Evolutionary conservation across 768 basidiomycete species (phyloP), one percentile per base, ranked within the genome.

Genomic region (Termitomyces sp.): DNA sequence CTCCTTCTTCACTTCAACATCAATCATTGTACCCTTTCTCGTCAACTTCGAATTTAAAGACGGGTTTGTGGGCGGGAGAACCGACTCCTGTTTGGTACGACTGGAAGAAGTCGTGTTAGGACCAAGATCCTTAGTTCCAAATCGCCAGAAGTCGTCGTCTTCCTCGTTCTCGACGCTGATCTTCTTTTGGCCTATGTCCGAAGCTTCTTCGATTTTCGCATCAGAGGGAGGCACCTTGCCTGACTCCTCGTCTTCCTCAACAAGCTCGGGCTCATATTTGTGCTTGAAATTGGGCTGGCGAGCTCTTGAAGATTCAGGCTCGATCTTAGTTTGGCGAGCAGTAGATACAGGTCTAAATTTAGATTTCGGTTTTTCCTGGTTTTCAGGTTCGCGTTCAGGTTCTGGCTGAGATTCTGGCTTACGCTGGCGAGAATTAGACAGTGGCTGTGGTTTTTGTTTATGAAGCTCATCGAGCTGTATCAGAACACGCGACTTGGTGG

Each of bases 101-200:
- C 45, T 53, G 9, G 45, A n/a, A n/a, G 40, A 12, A 14, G 17
- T 22, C 21, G 30, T 24, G 5, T n/a, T 11, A 40, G 38, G 12
- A 9, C 21, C 51, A 30, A 7, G 2, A 12, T 28, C 24, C 11
- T 41, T 41, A 8, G 41, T 26, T 26, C 49, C 53, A 38, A 58
- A 58, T 21, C 54, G 37, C 58, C 58, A 55, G 14, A 54, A 58
- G 30, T 58, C 38, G 1, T 51, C 57, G n/a, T 51, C 49, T 32
- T 58, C 47, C 14, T 55, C 30, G 2, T 38, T 1, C 9, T 42
- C 30, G 14, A 22, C 3, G 37, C 11, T 12, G 30, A 19, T 30
- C 3, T 24, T 30, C 6, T 24, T 30, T 12, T 7, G 46, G 7
- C 10, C 15, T 14, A 22, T 6, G 14, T 32, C 28, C 22, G 30